These are phyloP conservation scores for Toxicodendron radicans DNA, from an alignment of 345 rosid genomes.

Conservation along the genomic window DNA sequence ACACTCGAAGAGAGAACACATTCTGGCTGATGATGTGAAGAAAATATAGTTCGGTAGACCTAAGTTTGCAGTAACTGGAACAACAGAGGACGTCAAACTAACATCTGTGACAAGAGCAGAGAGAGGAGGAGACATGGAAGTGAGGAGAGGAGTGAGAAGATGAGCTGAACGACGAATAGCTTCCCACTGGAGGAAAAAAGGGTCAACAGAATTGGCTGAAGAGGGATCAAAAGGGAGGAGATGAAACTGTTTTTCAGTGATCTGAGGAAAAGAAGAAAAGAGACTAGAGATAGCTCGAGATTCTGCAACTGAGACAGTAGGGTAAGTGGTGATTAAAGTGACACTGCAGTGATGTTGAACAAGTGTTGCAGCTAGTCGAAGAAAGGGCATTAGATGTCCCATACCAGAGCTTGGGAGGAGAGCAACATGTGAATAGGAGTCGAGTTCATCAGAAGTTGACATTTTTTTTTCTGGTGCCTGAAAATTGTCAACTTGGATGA, in stretches of 20 bases:
- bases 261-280: slow-evolving; percentile 32
- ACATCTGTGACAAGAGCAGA: slow-evolving; percentile 38
- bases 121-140: slow-evolving; percentile 24
- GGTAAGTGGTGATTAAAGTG: slow-evolving; percentile 40
- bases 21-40: slow-evolving; percentile 30
- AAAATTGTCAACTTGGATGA: neutral
- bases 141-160: slow-evolving; percentile 31
- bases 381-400: slow-evolving; percentile 51
- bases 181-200: slow-evolving; percentile 37
- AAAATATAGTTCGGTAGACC: slow-evolving; percentile 31
- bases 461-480: neutral
- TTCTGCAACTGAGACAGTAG: slow-evolving; percentile 41
- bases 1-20: slow-evolving; percentile 23
- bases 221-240: slow-evolving; percentile 22
- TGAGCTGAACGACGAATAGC: slow-evolving; percentile 37
- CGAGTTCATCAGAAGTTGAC: neutral
- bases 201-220: slow-evolving; percentile 23
- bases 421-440: slow-evolving; percentile 31
- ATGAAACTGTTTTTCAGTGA: slow-evolving; percentile 26
- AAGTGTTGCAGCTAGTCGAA: slow-evolving; percentile 39
- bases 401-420: slow-evolving; percentile 44
- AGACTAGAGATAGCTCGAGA: slow-evolving; percentile 31
- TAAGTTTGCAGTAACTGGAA: slow-evolving; percentile 23
- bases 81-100: slow-evolving; percentile 14
- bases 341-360: slow-evolving; percentile 26